phyloP scores from a whole-genome alignment of 176 grass and related monocot genomes.

The Juncus effusus region DNA sequence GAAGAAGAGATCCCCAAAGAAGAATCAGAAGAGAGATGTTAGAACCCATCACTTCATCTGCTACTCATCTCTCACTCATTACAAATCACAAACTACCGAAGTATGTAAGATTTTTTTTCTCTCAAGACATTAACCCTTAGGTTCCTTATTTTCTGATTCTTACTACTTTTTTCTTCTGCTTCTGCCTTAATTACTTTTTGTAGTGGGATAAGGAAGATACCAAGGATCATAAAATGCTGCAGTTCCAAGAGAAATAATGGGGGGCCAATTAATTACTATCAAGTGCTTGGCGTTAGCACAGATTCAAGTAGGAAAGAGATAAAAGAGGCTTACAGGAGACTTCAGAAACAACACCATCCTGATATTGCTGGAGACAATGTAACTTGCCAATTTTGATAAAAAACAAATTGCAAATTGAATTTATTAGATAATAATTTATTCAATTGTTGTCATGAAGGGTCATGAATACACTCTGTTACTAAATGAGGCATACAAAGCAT shows the following conservation, averaged over 20 bases:
- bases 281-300: conserved; percentile 44
- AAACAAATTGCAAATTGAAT: neutral
- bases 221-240: conserved; percentile 41
- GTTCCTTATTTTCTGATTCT: too few relatives aligned
- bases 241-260: conserved; percentile 35
- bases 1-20: neutral
- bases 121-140: too few relatives aligned
- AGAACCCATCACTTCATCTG: conserved; percentile 27
- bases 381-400: conserved; percentile 1
- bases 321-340: conserved; percentile 68
- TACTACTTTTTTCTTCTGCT: too few relatives aligned
- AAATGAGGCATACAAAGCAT: conserved; percentile 50
- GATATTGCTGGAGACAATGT: conserved; percentile 62
- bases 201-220: conserved; percentile 7
- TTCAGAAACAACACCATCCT: conserved; percentile 73
- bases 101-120: too few relatives aligned
- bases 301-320: conserved; percentile 51
- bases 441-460: conserved; percentile 29
- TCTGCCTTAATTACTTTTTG: neutral
- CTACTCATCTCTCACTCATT: conserved; percentile 24
- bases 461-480: conserved; percentile 52
- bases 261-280: conserved; percentile 34
- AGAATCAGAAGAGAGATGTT: conserved; percentile 31
- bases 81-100: neutral
- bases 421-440: conserved; percentile 10